Evolutionary conservation across 257 asterid species (phyloP).

Genomic region (Nicotiana paniculata): DNA sequence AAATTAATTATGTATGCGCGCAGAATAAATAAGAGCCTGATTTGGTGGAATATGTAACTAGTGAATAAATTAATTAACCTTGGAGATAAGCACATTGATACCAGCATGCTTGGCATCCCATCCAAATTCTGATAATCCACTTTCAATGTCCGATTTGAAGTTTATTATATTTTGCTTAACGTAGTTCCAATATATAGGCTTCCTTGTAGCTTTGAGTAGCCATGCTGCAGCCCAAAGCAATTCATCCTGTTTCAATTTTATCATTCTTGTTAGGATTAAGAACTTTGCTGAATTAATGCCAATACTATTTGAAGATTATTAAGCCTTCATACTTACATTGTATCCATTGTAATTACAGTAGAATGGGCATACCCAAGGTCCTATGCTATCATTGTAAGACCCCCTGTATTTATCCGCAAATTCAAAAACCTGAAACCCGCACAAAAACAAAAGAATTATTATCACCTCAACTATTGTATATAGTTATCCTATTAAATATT

Average conservation of each 20-base stretch:
- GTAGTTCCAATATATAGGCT: neutral
- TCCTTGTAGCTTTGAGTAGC: conserved; percentile 9
- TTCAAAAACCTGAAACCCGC: conserved; percentile 22
- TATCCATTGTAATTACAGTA: conserved; percentile 80
- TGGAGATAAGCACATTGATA: conserved; percentile 38
- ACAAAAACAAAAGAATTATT: neutral
- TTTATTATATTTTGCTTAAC: neutral
- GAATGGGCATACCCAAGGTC: conserved; percentile 66
- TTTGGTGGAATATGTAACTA: neutral
- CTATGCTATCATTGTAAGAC: conserved; percentile 64
- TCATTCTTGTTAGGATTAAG: neutral
- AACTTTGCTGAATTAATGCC: neutral
- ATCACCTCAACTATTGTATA: neutral
- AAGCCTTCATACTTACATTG: conserved; percentile 27
- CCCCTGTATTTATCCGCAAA: conserved; percentile 67
- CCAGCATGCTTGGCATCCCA: conserved; percentile 59
- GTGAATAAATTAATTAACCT: conserved; percentile 17
- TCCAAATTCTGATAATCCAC: conserved; percentile 32
- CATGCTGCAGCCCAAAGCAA: conserved; percentile 18
- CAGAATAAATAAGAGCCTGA: neutral
- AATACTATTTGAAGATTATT: neutral
- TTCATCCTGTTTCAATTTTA: conserved; percentile 8
- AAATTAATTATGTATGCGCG: neutral
- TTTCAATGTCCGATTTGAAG: conserved; percentile 4
- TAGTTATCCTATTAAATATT: neutral